These are phyloP conservation scores for Aspergillus ostianus DNA, from an alignment of 495 filamentous ascomycete species.

Conservation along the genomic window DNA sequence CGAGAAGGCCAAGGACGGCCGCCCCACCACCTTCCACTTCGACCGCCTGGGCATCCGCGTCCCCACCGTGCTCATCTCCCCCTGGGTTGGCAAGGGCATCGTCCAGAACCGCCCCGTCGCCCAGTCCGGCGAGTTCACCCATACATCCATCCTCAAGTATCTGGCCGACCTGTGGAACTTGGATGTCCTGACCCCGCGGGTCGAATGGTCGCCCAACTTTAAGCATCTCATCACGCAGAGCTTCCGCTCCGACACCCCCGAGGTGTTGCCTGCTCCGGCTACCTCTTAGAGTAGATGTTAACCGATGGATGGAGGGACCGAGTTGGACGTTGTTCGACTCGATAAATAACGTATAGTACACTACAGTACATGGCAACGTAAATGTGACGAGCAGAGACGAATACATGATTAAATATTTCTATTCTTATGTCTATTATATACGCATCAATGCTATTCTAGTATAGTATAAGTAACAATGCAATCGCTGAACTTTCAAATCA, in stretches of 20 bases:
- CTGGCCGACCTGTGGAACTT: constrained; percentile 44
- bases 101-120: constrained; percentile 38
- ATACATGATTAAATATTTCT: not conserved
- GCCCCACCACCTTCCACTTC: constrained; percentile 46
- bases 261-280: constrained; percentile 25
- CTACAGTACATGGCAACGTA: too few species aligned
- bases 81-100: constrained; percentile 44
- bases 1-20: constrained; percentile 38
- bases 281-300: constrained; percentile 15
- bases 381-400: too few species aligned
- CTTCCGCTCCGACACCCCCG: constrained; percentile 31
- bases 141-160: constrained; percentile 45
- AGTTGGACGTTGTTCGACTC: too few species aligned
- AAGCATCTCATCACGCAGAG: constrained; percentile 30
- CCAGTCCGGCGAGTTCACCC: constrained; percentile 39
- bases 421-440: not conserved
- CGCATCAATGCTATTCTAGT: not conserved
- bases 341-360: too few species aligned
- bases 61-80: constrained; percentile 50
- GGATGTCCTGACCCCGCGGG: constrained; percentile 39
- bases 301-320: not conserved
- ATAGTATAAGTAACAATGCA: not conserved
- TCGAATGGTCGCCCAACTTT: constrained; percentile 46
- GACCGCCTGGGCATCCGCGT: constrained; percentile 51
- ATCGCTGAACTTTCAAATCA: not conserved